These are phyloP conservation scores for Stagonosporopsis tanaceti DNA, from an alignment of 2,329 filamentous ascomycete species.

Conservation along the genomic window DNA sequence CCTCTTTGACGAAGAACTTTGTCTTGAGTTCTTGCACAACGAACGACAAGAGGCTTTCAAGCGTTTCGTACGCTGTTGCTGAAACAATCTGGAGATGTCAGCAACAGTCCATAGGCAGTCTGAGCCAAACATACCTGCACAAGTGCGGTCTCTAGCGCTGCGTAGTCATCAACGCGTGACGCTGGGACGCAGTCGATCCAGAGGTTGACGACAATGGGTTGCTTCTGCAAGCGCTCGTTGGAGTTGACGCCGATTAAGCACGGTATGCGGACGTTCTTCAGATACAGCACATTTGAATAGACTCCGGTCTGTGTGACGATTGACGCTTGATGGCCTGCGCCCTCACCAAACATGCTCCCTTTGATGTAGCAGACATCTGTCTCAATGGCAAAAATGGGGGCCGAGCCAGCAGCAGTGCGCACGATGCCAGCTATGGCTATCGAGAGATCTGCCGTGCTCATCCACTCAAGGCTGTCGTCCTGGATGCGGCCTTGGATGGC, in stretches of 20 bases:
- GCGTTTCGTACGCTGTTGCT: slow-evolving; percentile 55
- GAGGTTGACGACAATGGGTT: slow-evolving; percentile 70
- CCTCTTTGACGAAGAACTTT: slow-evolving; percentile 45
- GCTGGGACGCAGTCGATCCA: slow-evolving; percentile 64
- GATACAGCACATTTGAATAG: slow-evolving; percentile 52
- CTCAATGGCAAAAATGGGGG: slow-evolving; percentile 52
- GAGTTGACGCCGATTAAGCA: slow-evolving; percentile 76
- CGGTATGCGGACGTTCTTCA: slow-evolving; percentile 69
- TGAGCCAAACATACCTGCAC: slow-evolving; percentile 62
- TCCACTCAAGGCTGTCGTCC: slow-evolving; percentile 32
- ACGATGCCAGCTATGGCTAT: slow-evolving; percentile 25
- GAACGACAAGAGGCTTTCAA: slow-evolving; percentile 55
- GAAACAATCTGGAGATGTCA: slow-evolving; percentile 51
- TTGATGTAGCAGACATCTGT: slow-evolving; percentile 70
- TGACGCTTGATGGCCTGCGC: slow-evolving; percentile 60
- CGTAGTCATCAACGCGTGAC: slow-evolving; percentile 60
- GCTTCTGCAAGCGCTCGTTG: slow-evolving; percentile 71
- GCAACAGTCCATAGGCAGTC: not conserved
- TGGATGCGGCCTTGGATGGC: slow-evolving; percentile 62
- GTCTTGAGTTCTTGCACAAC: slow-evolving; percentile 53
- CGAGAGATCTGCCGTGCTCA: slow-evolving; percentile 34
- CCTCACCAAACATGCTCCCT: slow-evolving; percentile 70
- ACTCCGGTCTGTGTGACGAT: slow-evolving; percentile 31
- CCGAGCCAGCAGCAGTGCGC: slow-evolving; percentile 36
- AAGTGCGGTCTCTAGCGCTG: slow-evolving; percentile 65